These are phyloP conservation scores for Stropharia rugosoannulata DNA, from an alignment of 768 basidiomycete genomes.

Conservation along the genomic window DNA sequence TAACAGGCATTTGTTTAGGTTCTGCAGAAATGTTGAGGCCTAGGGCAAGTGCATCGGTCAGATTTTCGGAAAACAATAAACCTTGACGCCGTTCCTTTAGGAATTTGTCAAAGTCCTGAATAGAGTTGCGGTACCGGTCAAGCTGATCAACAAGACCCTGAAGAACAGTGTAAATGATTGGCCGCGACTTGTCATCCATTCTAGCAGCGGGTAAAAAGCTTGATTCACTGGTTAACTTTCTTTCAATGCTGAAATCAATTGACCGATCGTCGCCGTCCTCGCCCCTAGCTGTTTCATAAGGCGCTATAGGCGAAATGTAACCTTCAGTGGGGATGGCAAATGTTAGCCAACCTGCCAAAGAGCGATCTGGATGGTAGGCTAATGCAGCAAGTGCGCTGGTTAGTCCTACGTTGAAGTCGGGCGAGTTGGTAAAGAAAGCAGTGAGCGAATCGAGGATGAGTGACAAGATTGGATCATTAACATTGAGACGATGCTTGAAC, in stretches of 20 bases:
- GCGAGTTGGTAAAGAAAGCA: slow-evolving; percentile 81
- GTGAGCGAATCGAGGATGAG: slow-evolving; percentile 68
- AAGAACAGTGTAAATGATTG: slow-evolving; percentile 79
- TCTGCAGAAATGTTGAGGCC: slow-evolving; percentile 63
- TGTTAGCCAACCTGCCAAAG: slow-evolving; percentile 86
- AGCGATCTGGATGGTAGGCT: slow-evolving; percentile 83
- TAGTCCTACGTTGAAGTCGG: slow-evolving; percentile 86
- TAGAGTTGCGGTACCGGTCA: slow-evolving; percentile 71
- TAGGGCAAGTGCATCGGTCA: slow-evolving; percentile 84
- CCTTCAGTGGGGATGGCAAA: slow-evolving; percentile 49
- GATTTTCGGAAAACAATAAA: slow-evolving; percentile 86
- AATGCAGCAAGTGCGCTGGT: slow-evolving; percentile 81
- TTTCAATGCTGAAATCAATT: slow-evolving; percentile 72
- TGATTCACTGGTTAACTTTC: slow-evolving; percentile 56
- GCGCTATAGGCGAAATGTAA: slow-evolving; percentile 3
- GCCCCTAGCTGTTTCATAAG: slow-evolving; percentile 20
- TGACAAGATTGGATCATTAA: slow-evolving; percentile 74
- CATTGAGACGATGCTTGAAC: slow-evolving; percentile 73
- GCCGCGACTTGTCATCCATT: slow-evolving; percentile 70
- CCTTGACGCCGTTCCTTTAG: slow-evolving; percentile 86
- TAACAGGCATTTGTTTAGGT: slow-evolving; percentile 24
- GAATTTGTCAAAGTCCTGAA: slow-evolving; percentile 82
- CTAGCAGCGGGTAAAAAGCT: slow-evolving; percentile 62
- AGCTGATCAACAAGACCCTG: slow-evolving; percentile 80
- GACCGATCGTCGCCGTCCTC: slow-evolving; percentile 79